Evolutionary conservation across 768 basidiomycete genomes (phyloP).

Genomic region (Lyophyllum decastes): DNA sequence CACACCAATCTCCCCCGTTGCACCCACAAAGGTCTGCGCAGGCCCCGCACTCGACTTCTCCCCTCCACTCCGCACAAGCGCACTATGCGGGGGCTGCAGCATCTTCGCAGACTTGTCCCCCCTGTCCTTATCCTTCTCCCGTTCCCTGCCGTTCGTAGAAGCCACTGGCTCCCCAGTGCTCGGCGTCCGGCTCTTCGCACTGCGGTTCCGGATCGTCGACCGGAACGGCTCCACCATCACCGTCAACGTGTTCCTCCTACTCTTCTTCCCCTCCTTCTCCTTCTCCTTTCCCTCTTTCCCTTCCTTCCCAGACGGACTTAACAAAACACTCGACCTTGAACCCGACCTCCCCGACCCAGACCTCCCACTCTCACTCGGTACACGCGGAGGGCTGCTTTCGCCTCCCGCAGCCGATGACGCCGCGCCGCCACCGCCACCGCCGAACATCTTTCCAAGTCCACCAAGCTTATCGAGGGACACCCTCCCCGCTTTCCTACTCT

Average conservation of each 20-base stretch:
- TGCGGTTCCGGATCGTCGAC: constrained; percentile 49
- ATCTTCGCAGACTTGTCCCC: constrained; percentile 4
- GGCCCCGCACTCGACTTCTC: constrained; percentile 13
- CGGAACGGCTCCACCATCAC: constrained; percentile 83
- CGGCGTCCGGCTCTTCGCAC: constrained; percentile 31
- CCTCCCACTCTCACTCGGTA: constrained; percentile 39
- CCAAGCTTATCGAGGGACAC: constrained; percentile 72
- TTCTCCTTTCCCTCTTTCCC: constrained; percentile 17
- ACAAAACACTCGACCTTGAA: constrained; percentile 21
- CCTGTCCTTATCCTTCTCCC: not conserved
- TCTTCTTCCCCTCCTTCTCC: constrained; percentile 52
- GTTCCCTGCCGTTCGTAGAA: not conserved
- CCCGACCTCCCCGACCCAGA: constrained; percentile 10
- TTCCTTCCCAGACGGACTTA: constrained; percentile 23
- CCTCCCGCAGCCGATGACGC: constrained; percentile 15
- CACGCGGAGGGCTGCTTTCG: constrained; percentile 23
- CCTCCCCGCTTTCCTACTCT: constrained; percentile 66
- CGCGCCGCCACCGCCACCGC: constrained; percentile 23
- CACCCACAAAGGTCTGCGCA: constrained; percentile 15
- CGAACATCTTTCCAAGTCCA: constrained; percentile 73
- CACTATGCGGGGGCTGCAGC: constrained; percentile 12
- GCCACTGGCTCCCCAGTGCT: constrained; percentile 20
- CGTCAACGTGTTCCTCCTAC: constrained; percentile 79
- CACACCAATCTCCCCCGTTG: constrained; percentile 31
- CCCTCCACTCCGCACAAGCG: constrained; percentile 2